Base-by-base conservation (phyloP, 768 basidiomycete genomes). In the Macrolepiota dolichaula region DNA sequence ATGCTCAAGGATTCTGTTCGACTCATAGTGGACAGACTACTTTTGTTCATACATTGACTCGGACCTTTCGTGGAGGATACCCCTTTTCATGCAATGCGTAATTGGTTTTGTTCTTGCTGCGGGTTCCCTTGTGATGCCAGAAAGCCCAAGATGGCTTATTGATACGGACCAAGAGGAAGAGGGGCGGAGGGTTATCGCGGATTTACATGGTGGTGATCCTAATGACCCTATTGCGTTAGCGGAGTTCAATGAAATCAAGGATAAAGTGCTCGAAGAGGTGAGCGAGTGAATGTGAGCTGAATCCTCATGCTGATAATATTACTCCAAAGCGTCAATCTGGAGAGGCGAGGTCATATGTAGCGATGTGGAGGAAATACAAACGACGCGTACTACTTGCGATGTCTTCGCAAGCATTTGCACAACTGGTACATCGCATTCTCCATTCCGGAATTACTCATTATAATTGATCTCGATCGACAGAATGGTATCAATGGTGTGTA, bases 381-480 rank as follows among this genome's bases (percentile, higher is more conserved):
- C 86, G 88, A 32, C 81, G 95, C 36, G 94, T 98, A 11, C 71
- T 97, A 64, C 84, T 98, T 50, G 96, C 96, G 15, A 96, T 96
- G 92, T 92, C 91, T 19, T 93, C 93, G 58, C 96, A 97, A 72
- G 91, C 92, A 44, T 96, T 97, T 74, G 96, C 96, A 46, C 96
- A 97, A 70, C 77, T 97, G 69, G 94, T 94, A 64, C 62, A 92
- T 80, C 4, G 25, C 67, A 47, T 59, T 7, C 56, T 53, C 55
- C 52, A 49, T 65, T 36, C 42, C 59, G 37, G 15, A 25, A 3
- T 29, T 50, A 10, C n/a, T 38, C 6, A 29, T 7, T 19, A 11
- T 38, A 5, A 22, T 57, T 17, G 27, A 13, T 55, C 36, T 19
- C 6, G 6, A 3, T 6, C 22, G 25, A 7, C 53, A 96, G 93